These are phyloP conservation scores for Sclerotinia minor DNA, from an alignment of 2,329 filamentous ascomycete species.

Conservation along the genomic window DNA sequence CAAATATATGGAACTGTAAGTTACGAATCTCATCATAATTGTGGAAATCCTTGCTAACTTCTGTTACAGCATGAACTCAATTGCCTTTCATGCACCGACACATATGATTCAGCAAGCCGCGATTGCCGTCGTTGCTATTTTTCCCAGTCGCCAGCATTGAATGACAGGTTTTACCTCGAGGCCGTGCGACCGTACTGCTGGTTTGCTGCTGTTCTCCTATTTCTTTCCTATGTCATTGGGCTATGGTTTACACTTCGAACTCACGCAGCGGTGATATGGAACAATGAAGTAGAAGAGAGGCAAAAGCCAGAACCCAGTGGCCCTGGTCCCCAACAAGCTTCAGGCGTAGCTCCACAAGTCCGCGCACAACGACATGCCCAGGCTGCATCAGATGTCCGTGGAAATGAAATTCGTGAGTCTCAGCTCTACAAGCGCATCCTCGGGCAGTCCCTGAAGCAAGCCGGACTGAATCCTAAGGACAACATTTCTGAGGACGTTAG, in stretches of 20 bases:
- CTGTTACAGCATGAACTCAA: conserved; percentile 77
- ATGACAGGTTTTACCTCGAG: conserved; percentile 85
- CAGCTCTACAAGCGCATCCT: conserved; percentile 91
- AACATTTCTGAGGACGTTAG: conserved; percentile 39
- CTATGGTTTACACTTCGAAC: conserved; percentile 94
- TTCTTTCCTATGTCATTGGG: conserved; percentile 90
- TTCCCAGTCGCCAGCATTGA: conserved; percentile 77
- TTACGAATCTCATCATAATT: conserved; percentile 29
- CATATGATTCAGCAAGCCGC: conserved; percentile 47
- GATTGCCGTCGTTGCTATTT: conserved; percentile 96
- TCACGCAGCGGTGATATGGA: conserved; percentile 97
- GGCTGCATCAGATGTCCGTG: conserved; percentile 28
- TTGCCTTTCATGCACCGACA: conserved; percentile 66
- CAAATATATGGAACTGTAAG: conserved; percentile 91
- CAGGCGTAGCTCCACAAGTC: conserved; percentile 31
- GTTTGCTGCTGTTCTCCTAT: conserved; percentile 79
- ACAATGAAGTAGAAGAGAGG: conserved; percentile 77
- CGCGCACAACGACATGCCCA: conserved; percentile 35
- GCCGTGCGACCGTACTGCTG: conserved; percentile 94
- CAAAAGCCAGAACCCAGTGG: conserved; percentile 55
- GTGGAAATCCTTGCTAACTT: conserved; percentile 42
- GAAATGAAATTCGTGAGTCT: conserved; percentile 75
- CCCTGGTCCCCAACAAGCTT: conserved; percentile 39
- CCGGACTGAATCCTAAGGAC: conserved; percentile 63
- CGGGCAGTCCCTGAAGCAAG: conserved; percentile 83